Evolutionary conservation across 805 yeast genomes (phyloP), one percentile per base, ranked within the genome.

Genomic region (Wickerhamiella alocasiicola): DNA sequence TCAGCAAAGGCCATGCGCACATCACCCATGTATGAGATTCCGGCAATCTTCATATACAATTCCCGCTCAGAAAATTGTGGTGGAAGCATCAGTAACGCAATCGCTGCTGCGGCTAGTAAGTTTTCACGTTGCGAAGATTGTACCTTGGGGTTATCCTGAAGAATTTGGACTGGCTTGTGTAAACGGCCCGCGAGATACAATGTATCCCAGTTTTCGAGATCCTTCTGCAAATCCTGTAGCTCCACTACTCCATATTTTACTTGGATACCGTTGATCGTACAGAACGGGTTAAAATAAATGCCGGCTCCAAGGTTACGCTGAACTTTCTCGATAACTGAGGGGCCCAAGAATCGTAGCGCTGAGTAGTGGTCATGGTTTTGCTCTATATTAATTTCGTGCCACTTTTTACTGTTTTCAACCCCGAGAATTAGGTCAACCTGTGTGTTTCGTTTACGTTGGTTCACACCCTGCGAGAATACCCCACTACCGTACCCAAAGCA

Each of bases 401-500:
- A 91, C 46, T 71, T 74, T 24, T 65, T 64, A 2, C 93, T 74
- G 54, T 78, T 71, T 0, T 78, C 69, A 2, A 87, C 96, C 1
- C 82, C 84, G 52, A 81, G 76, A 9, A 88, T 80, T 59, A 91
- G 60, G 57, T 91, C 98, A 9, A 83, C 72, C 57, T 91, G 97
- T 26, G 68, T 67, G 9, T 57, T 49, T 3, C 54, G 42, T 6
- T 49, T 49, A 2, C 49, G 51, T 47, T 71, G 68, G 9, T 44
- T 44, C 63, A 64, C 60, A 4, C 76, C 78, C 57, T 88, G 98
- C 27, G 74, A 68, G 52, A 91, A 81, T 1, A 91, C 95, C 4
- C 95, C 95, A 6, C 94, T 81, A 2, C 98, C 98, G 59, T 88
- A 88, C 0, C 96, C 98, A 60, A 88, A 81, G 1, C 95, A 78